These are phyloP conservation scores for Lotus japonicus DNA, from an alignment of 306 rosid species.

Conservation along the genomic window DNA sequence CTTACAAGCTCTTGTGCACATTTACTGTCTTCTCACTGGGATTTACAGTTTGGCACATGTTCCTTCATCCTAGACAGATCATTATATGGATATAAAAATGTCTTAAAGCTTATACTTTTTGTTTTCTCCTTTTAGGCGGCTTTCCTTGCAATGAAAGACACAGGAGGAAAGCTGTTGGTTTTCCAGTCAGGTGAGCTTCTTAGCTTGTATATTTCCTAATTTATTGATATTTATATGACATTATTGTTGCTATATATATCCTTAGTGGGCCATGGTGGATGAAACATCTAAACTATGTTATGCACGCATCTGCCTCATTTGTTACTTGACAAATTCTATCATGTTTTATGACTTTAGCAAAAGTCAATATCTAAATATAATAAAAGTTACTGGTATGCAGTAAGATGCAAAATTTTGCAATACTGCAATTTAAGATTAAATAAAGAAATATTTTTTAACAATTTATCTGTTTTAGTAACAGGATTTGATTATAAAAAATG, in stretches of 20 bases:
- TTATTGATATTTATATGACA: not conserved
- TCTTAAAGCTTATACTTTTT: not conserved
- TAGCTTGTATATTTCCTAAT: not conserved
- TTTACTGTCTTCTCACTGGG: not conserved
- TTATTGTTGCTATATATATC: constrained; percentile 5
- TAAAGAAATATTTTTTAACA: not conserved
- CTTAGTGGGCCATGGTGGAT: not conserved
- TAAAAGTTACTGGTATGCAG: not conserved
- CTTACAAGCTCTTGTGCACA: not conserved
- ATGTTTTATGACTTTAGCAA: not conserved
- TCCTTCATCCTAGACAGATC: not conserved
- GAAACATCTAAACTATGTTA: not conserved
- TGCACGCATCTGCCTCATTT: not conserved
- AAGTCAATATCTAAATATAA: not conserved
- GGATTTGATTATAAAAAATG: not conserved
- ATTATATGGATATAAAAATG: not conserved
- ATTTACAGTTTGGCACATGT: not conserved
- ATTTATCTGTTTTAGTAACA: not conserved
- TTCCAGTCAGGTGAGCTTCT: constrained; percentile 90
- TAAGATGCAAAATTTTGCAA: not conserved
- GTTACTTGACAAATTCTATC: not conserved
- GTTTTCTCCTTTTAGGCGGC: constrained; percentile 59
- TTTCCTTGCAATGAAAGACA: constrained; percentile 88
- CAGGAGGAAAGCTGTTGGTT: constrained; percentile 88
- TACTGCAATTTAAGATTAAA: not conserved